Percentiles rank a stretch among this genome's conserved stretches.
phyloP scores from a whole-genome alignment of 2,329 filamentous ascomycete genomes.

The Elsinoe necatrix region DNA sequence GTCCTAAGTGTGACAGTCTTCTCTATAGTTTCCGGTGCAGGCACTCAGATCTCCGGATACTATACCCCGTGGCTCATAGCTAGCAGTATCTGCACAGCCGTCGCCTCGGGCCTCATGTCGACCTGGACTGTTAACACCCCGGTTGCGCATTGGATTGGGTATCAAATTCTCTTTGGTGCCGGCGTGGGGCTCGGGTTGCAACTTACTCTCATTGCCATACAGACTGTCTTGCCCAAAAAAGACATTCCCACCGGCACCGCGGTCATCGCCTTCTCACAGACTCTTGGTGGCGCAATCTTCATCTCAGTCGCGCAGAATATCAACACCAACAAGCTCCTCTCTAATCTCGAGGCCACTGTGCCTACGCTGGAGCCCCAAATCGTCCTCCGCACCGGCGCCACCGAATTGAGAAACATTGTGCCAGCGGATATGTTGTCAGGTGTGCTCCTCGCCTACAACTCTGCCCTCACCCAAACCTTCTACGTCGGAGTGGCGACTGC shows the following conservation, averaged over 20 bases:
- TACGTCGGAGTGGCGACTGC: constrained; percentile 51
- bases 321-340: constrained; percentile 42
- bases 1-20: constrained; percentile 41
- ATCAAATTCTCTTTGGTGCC: constrained; percentile 31
- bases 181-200: constrained; percentile 42
- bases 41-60: constrained; percentile 39
- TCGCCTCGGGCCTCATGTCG: constrained; percentile 40
- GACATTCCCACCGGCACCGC: constrained; percentile 43
- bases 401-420: constrained; percentile 50
- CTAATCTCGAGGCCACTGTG: constrained; percentile 31
- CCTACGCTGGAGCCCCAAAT: constrained; percentile 36
- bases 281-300: constrained; percentile 42
- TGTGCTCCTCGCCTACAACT: constrained; percentile 58
- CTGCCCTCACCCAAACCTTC: constrained; percentile 50
- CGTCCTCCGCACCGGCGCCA: constrained; percentile 46
- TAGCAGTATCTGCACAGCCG: constrained; percentile 35
- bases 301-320: constrained; percentile 44
- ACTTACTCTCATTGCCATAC: constrained; percentile 40
- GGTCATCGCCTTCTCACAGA: constrained; percentile 43
- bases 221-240: constrained; percentile 35
- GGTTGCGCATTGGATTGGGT: constrained; percentile 34
- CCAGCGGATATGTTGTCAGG: constrained; percentile 40
- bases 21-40: constrained; percentile 34
- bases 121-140: constrained; percentile 36
- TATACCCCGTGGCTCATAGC: constrained; percentile 43